phyloP scores from a whole-genome alignment of 768 basidiomycete species.

The Dacryopinax primogenitus region DNA sequence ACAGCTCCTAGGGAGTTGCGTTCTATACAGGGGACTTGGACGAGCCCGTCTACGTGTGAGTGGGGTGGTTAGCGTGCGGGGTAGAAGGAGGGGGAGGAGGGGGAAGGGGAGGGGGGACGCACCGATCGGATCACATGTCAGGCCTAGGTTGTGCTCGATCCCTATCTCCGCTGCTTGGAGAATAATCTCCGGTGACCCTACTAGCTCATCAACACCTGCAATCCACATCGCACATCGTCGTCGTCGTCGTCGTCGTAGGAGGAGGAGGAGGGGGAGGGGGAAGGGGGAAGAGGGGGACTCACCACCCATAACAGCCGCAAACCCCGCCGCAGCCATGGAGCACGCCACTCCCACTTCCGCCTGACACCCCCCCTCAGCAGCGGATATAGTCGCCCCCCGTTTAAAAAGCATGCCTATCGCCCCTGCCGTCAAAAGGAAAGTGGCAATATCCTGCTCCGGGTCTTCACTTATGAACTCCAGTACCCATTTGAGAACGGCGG shows the following conservation, averaged over 20 bases:
- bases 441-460: constrained; percentile 72
- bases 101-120: background rate
- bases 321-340: constrained; percentile 90
- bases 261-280: no score
- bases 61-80: background rate
- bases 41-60: constrained; percentile 44
- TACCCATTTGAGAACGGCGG: constrained; percentile 28
- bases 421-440: constrained; percentile 79
- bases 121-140: constrained; percentile 87
- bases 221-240: background rate
- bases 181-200: constrained; percentile 69
- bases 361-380: constrained; percentile 83
- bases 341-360: constrained; percentile 97
- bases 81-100: constrained; percentile 4
- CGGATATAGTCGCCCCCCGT: constrained; percentile 90
- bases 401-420: constrained; percentile 95
- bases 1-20: constrained; percentile 49
- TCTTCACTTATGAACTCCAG: constrained; percentile 77
- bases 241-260: no score
- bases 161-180: constrained; percentile 83
- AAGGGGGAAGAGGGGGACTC: no score
- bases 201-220: constrained; percentile 10
- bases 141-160: constrained; percentile 70
- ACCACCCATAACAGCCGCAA: constrained; percentile 91
- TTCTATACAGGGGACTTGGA: constrained; percentile 93